Evolutionary conservation across 371 early-diverging fungal genomes (phyloP).

Genomic region (Mucor mucedo): DNA sequence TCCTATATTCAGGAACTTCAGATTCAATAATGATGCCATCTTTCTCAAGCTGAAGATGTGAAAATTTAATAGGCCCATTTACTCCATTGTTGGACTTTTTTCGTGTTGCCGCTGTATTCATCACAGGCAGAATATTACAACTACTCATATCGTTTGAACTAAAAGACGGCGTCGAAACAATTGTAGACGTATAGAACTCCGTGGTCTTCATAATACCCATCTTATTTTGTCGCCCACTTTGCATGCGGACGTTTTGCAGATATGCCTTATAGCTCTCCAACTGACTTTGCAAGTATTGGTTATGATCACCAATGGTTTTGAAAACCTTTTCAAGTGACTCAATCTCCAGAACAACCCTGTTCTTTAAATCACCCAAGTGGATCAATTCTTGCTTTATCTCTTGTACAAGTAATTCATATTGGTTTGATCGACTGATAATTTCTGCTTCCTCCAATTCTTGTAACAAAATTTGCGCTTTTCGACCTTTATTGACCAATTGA

Average conservation of each 20-base stretch:
- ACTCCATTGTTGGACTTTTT: too few species aligned
- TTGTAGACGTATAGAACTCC: background rate
- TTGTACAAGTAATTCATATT: slow-evolving; percentile 74
- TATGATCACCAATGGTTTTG: slow-evolving; percentile 90
- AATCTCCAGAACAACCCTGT: slow-evolving; percentile 78
- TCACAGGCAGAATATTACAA: too few species aligned
- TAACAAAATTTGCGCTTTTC: slow-evolving; percentile 87
- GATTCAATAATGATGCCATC: slow-evolving; percentile 90
- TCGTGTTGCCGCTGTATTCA: background rate
- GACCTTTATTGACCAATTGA: slow-evolving; percentile 82
- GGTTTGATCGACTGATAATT: slow-evolving; percentile 68
- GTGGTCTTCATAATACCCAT: background rate
- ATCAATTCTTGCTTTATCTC: slow-evolving; percentile 82
- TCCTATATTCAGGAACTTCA: slow-evolving; percentile 86
- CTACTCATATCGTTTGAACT: too few species aligned
- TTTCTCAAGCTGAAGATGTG: slow-evolving; percentile 84
- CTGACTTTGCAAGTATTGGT: slow-evolving; percentile 83
- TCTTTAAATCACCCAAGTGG: slow-evolving; percentile 83
- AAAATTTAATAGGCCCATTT: slow-evolving; percentile 71
- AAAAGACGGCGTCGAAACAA: background rate
- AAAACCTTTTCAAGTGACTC: slow-evolving; percentile 75
- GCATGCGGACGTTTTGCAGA: slow-evolving; percentile 87
- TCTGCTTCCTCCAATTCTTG: slow-evolving; percentile 72
- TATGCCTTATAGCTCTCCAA: slow-evolving; percentile 91
- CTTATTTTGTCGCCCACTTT: slow-evolving; percentile 59